Conservation (phyloP, 2,329 filamentous ascomycete species). For the Fusarium haematococcum region DNA sequence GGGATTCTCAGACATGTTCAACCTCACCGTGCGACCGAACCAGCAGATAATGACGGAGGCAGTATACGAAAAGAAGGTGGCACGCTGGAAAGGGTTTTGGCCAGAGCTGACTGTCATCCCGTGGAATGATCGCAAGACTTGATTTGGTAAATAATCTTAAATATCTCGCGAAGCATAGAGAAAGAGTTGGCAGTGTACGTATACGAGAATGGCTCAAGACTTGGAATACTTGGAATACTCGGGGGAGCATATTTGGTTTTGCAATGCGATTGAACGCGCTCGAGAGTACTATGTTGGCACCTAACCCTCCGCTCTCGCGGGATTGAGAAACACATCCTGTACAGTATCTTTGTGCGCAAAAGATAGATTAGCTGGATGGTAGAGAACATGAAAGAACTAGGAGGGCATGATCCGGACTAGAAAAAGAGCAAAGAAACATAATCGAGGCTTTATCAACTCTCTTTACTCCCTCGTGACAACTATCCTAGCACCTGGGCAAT, state of each 20-base stretch:
- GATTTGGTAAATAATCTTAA: not conserved
- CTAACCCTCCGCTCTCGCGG: not conserved
- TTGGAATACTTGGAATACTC: not conserved
- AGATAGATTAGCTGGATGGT: not conserved
- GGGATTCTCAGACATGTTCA: constrained; percentile 52
- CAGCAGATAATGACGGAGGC: constrained; percentile 42
- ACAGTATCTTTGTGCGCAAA: not conserved
- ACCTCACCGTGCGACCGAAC: constrained; percentile 49
- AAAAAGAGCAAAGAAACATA: not conserved
- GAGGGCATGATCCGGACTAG: not conserved
- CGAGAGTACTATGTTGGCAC: not conserved
- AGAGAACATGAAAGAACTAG: not conserved
- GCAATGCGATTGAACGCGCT: not conserved
- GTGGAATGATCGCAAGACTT: constrained; percentile 30
- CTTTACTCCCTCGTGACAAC: not conserved
- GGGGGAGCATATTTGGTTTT: not conserved
- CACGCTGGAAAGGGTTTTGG: constrained; percentile 49
- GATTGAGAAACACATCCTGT: not conserved
- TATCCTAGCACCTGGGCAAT: not conserved
- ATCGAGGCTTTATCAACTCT: not conserved
- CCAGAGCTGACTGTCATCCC: constrained; percentile 42
- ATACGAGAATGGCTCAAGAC: not conserved
- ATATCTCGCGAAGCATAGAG: not conserved
- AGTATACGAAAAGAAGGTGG: constrained; percentile 47
- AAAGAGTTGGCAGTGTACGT: not conserved